Conservation (phyloP, 106 monocot species). For the Apostasia ramifera region DNA sequence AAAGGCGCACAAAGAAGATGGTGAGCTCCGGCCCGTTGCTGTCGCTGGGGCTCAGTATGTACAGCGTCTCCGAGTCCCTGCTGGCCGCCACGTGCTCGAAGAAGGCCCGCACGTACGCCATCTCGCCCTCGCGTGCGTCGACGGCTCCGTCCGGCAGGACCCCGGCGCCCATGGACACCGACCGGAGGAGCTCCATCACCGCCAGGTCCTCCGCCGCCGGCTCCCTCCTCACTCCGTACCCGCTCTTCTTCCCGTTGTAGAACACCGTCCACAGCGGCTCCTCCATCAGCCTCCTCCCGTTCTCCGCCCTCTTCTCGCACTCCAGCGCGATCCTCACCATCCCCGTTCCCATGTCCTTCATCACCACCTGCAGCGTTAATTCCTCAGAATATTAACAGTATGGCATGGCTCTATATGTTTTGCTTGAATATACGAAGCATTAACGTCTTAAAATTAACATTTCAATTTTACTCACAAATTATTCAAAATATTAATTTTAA, state of each 20-base stretch:
- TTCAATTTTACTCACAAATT: no score
- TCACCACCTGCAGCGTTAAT: constrained; percentile 10
- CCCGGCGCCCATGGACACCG: constrained; percentile 64
- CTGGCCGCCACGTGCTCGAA: constrained; percentile 61
- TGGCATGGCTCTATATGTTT: no score
- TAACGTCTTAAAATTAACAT: no score
- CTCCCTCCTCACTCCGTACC: constrained; percentile 48
- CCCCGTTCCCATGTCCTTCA: constrained; percentile 55
- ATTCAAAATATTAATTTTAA: no score
- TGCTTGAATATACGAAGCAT: no score
- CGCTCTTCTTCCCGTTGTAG: constrained; percentile 67
- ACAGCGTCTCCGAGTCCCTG: constrained; percentile 59
- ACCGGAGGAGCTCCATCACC: constrained; percentile 47
- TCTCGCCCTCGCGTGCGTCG: constrained; percentile 43
- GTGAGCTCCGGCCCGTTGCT: constrained; percentile 53
- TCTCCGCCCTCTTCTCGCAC: constrained; percentile 42
- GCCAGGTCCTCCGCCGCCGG: constrained; percentile 46
- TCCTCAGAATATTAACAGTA: no score
- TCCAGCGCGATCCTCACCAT: constrained; percentile 71
- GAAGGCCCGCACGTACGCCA: constrained; percentile 42
- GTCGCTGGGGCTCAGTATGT: constrained; percentile 54
- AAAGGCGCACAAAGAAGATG: constrained; percentile 72
- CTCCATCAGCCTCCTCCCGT: constrained; percentile 23
- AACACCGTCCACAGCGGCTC: constrained; percentile 68
- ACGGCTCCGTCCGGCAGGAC: constrained; percentile 40